These are phyloP conservation scores for Testicularia cyperi DNA, from an alignment of 1,284 basidiomycete species.

Conservation along the genomic window DNA sequence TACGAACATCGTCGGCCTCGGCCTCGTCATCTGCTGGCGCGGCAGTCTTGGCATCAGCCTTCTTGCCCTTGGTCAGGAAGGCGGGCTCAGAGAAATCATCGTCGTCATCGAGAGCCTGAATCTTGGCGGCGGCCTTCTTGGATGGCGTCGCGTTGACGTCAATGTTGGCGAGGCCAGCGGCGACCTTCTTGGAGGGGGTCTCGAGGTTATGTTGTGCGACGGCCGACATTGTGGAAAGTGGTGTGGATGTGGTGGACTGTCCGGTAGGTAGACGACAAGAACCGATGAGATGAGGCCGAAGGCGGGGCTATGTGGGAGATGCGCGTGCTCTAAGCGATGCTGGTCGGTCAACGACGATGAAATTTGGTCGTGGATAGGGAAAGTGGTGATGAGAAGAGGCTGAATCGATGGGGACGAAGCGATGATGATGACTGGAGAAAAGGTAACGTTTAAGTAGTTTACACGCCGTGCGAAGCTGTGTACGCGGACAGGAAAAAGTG, in stretches of 20 bases:
- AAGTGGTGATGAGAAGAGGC: no score
- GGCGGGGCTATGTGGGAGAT: no score
- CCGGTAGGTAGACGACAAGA: neutral
- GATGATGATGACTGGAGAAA: no score
- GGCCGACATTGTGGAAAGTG: constrained; percentile 24
- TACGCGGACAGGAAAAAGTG: no score
- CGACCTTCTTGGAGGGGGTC: constrained; percentile 59
- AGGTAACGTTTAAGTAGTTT: no score
- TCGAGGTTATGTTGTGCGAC: constrained; percentile 42
- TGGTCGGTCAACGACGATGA: no score
- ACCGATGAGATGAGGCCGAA: no score
- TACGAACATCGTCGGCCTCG: constrained; percentile 28
- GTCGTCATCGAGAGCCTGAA: constrained; percentile 5
- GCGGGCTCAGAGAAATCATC: constrained; percentile 43
- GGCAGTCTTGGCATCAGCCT: constrained; percentile 13
- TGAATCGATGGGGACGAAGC: no score
- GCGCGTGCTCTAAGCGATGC: no score
- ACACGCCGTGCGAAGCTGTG: no score
- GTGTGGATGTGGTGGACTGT: neutral
- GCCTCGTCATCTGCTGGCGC: constrained; percentile 3
- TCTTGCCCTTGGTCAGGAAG: constrained; percentile 45
- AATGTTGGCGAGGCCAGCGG: constrained; percentile 51
- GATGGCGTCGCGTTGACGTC: constrained; percentile 55
- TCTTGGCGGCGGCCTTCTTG: constrained; percentile 39
- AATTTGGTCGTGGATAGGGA: no score